Base-by-base conservation (phyloP, 176 grass and related monocot genomes). In the Rhipidocladum racemiflorum region DNA sequence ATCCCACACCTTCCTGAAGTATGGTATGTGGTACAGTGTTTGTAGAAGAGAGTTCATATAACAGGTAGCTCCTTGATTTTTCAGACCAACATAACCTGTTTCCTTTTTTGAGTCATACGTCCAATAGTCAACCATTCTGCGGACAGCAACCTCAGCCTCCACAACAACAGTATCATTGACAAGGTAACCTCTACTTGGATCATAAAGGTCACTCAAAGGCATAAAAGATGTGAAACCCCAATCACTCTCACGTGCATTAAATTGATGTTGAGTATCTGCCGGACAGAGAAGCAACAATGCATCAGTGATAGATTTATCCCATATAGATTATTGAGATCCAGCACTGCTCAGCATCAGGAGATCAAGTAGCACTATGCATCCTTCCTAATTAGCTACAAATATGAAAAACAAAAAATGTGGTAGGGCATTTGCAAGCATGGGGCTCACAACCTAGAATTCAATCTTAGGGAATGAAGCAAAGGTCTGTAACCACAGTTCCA, bases 41-140 rank as follows among this genome's bases (percentile, higher is more conserved):
- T 97, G 94, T 68, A 97, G 81, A 84, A 97, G 91, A 91, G 94
- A 97, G 81, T 97, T 97, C 94, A 97, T 97, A 76, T 97, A 97
- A 79, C 94, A 97, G 32, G 91, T 97, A 72, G 94, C 94, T 69
- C 94, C 94, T 90, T 97, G 94, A 64, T 97, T 97, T 76, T 97
- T 97, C 55, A 97, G 82, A 65, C 94, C 94, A 69, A 97, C 94
- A 81, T 83, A 97, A 74, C 91, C 94, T 69, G 94, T 97, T 86
- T 97, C 94, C 78, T 97, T 97, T 85, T 91, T 97, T 28, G 91
- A 97, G 79, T 97, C 94, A 68, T 97, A 88, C 51, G 89, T 86
- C 94, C 89, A 97, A 69, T 97, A 94, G 57, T 97, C 94, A 38
- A 91, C 75, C 84, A 94, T 87, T 83, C 64, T 93, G 65, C 91